phyloP scores from a whole-genome alignment of 352 stramenopile species.

The Poterioochromonas sp. region DNA sequence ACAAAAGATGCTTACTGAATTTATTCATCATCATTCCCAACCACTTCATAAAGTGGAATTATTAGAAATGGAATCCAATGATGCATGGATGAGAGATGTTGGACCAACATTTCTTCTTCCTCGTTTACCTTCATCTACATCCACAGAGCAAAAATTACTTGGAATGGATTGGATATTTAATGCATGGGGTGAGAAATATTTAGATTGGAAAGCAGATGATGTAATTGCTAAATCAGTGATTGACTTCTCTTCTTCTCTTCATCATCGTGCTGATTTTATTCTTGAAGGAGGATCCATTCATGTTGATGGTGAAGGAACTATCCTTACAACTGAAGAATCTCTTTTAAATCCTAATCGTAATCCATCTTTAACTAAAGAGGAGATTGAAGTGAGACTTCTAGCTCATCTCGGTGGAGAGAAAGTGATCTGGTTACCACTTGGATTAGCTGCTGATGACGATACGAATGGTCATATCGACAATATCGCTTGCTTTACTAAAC shows the following conservation, averaged over 20 bases:
- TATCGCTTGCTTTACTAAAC: constrained; percentile 47
- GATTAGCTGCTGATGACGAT: constrained; percentile 50
- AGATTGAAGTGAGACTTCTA: constrained; percentile 49
- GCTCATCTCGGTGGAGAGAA: constrained; percentile 44
- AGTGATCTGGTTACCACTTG: constrained; percentile 53
- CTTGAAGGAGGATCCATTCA: constrained; percentile 55
- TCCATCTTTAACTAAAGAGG: constrained; percentile 44
- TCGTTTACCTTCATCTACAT: too few species aligned
- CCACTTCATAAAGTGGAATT: constrained; percentile 27
- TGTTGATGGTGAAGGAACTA: constrained; percentile 55
- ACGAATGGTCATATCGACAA: constrained; percentile 62
- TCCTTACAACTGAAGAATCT: constrained; percentile 56
- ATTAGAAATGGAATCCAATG: constrained; percentile 45
- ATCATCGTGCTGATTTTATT: constrained; percentile 42
- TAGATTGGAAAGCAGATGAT: constrained; percentile 48
- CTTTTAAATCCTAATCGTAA: constrained; percentile 54
- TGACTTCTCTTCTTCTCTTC: constrained; percentile 27
- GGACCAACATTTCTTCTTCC: constrained; percentile 49
- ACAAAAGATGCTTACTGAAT: not conserved
- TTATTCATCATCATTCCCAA: too few species aligned
- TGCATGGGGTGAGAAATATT: constrained; percentile 51
- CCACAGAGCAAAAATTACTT: constrained; percentile 22
- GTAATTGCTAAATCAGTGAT: constrained; percentile 43
- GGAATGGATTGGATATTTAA: constrained; percentile 58
- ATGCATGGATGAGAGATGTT: constrained; percentile 57